Evolutionary conservation across 23 red algal species (phyloP).

Genomic region (Gracilaria domingensis): DNA sequence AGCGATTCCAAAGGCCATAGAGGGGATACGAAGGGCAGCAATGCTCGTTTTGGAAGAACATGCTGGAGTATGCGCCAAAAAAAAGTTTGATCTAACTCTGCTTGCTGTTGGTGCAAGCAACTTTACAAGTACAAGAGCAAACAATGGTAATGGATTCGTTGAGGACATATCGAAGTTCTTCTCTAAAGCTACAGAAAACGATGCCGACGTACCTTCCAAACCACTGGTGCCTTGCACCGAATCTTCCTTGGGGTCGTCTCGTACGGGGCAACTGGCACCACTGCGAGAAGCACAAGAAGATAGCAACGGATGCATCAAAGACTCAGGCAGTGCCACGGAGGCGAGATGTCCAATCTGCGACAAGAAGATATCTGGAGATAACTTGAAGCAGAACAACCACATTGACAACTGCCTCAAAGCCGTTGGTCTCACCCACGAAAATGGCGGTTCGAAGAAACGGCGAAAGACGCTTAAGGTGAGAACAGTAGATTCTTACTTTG

Average conservation of each 20-base stretch:
- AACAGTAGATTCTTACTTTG: constrained; percentile 52
- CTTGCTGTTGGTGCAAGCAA: constrained; percentile 44
- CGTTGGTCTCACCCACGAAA: too few species aligned
- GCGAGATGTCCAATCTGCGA: constrained; percentile 51
- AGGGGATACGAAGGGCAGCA: constrained; percentile 1
- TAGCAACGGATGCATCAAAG: background rate
- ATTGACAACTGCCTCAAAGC: constrained; percentile 38
- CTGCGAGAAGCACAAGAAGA: background rate
- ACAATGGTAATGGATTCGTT: constrained; percentile 5
- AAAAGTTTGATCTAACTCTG: constrained; percentile 51
- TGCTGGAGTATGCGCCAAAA: constrained; percentile 25
- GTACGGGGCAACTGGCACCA: background rate
- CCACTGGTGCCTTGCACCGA: too few species aligned
- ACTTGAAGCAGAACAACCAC: constrained; percentile 37
- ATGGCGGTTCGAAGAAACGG: background rate
- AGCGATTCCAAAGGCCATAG: constrained; percentile 27
- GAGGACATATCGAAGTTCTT: constrained; percentile 24
- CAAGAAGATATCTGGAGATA: background rate
- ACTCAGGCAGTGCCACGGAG: background rate
- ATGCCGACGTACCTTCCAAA: background rate
- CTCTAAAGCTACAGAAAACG: background rate
- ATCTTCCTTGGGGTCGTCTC: background rate
- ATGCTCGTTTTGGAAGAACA: constrained; percentile 44
- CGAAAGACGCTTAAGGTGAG: background rate
- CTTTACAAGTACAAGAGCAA: constrained; percentile 25